Base-by-base conservation (phyloP, 352 stramenopile species). In the Phytophthora colocasiae region DNA sequence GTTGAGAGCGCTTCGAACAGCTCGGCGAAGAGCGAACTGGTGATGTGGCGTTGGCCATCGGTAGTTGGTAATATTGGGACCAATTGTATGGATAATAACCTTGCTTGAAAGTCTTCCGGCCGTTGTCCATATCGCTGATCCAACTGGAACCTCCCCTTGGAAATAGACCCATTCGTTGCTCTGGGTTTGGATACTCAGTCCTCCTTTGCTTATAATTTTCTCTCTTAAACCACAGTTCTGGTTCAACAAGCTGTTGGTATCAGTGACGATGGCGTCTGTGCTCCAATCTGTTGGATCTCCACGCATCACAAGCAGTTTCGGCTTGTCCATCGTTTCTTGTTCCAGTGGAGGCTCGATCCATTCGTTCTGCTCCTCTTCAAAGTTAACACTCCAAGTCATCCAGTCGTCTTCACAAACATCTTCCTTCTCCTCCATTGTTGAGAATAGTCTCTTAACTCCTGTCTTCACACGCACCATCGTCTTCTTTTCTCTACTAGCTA, bases 51-150 rank as follows among this genome's bases (percentile, higher is more conserved):
- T 58, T 53, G 61, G 65, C 32, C 34, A 57, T 10, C 48, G 54
- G 12, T 56, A 14, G 40, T 32, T 14, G 10, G 39, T 48, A 3
- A 85, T 9, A 36, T 63, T 29, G 10, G 77, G 77, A 0, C 77
- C 77, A 4, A 85, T 73, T 4, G 73, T 69, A 65, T 83, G 69
- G 55, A 85, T 81, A 22, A 83, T 71, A 26, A 61, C 77, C 10
- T 29, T 66, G 38, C 60, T 73, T 4, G 67, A 69, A 26, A 85
- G 54, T 17, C 66, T 61, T 1, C 74, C 73, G 6, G 52, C 59
- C 0, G 51, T 67, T 5, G 77, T 85, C 56, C 55, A 69, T 53
- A 79, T 77, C 15, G 71, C 74, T 11, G 54, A 48, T 10, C 77
- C 77, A 22, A 83, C 62, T 2, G 29, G 43, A n/a, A 85, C 51